These are phyloP conservation scores for Pharus latifolius DNA, from an alignment of 176 grass and related monocot genomes.

Conservation along the genomic window DNA sequence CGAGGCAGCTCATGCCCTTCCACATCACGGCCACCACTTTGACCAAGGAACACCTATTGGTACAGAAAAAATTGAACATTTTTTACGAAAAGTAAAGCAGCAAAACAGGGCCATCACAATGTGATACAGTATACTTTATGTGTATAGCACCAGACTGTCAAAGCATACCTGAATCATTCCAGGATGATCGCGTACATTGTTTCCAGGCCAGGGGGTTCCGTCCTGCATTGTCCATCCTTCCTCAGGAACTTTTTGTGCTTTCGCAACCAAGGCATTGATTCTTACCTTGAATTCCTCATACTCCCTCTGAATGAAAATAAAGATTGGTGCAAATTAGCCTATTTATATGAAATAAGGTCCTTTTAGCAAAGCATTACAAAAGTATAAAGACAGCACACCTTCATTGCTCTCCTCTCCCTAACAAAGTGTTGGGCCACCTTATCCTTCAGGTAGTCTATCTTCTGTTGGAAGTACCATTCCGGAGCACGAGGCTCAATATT, in stretches of 20 bases:
- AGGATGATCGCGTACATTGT: slow-evolving; percentile 87
- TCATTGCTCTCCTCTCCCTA: slow-evolving; percentile 88
- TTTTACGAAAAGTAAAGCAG: background rate
- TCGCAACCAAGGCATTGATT: slow-evolving; percentile 86
- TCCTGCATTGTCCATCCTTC: slow-evolving; percentile 99
- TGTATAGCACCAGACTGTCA: background rate
- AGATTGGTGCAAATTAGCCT: background rate
- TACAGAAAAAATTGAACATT: slow-evolving; percentile 5
- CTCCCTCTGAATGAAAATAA: slow-evolving; percentile 55
- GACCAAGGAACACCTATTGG: slow-evolving; percentile 83
- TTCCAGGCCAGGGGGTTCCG: slow-evolving; percentile 91
- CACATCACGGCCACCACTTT: slow-evolving; percentile 80
- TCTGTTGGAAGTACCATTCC: slow-evolving; percentile 85
- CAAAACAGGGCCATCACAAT: background rate
- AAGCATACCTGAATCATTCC: slow-evolving; percentile 87
- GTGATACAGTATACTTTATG: background rate
- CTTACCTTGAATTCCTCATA: slow-evolving; percentile 93
- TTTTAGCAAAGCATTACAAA: slow-evolving; percentile 1
- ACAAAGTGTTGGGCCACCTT: slow-evolving; percentile 73
- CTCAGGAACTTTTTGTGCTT: slow-evolving; percentile 86
- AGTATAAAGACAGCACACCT: slow-evolving; percentile 29
- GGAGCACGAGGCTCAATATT: slow-evolving; percentile 77
- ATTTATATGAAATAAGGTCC: slow-evolving; percentile 10
- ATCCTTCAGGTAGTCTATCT: slow-evolving; percentile 93
- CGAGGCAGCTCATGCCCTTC: slow-evolving; percentile 88